phyloP scores from a whole-genome alignment of 768 basidiomycete species.

The Tulasnella sp. region DNA sequence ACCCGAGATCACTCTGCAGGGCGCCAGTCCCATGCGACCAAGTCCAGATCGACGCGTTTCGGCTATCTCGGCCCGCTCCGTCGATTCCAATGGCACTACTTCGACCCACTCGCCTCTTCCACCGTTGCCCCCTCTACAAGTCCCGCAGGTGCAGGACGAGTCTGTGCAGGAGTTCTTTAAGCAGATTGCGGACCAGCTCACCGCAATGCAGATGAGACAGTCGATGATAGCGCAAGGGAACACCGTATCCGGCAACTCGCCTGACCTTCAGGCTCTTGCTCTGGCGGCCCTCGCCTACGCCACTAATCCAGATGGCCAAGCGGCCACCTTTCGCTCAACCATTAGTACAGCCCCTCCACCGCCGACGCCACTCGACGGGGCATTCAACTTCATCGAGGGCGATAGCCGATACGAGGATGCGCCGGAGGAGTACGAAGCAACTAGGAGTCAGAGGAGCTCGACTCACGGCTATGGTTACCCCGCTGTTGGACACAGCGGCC shows the following conservation, averaged over 20 bases:
- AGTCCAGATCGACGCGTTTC: neutral
- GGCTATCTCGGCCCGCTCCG: constrained; percentile 17
- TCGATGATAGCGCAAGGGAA: constrained; percentile 16
- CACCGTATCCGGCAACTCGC: neutral
- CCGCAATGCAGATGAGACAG: constrained; percentile 53
- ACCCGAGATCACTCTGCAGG: constrained; percentile 24
- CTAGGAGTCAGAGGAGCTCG: neutral
- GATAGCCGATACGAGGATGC: constrained; percentile 8
- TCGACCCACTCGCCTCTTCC: constrained; percentile 19
- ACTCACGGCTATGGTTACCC: neutral
- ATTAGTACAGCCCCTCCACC: constrained; percentile 17
- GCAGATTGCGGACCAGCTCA: constrained; percentile 72
- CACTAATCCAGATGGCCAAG: constrained; percentile 17
- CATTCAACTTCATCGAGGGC: constrained; percentile 11
- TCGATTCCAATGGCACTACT: constrained; percentile 20
- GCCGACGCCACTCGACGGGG: constrained; percentile 15
- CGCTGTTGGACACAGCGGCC: neutral
- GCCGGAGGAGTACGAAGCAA: constrained; percentile 3
- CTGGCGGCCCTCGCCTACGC: constrained; percentile 12
- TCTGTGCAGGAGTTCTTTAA: constrained; percentile 76
- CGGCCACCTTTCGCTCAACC: constrained; percentile 2
- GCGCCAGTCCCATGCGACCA: constrained; percentile 4
- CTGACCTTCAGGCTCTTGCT: constrained; percentile 8
- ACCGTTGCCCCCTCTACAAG: constrained; percentile 36
- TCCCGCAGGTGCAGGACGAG: constrained; percentile 63